Base-by-base conservation (phyloP, 75 land plant genomes). In the Isoetes taiwanensis region DNA sequence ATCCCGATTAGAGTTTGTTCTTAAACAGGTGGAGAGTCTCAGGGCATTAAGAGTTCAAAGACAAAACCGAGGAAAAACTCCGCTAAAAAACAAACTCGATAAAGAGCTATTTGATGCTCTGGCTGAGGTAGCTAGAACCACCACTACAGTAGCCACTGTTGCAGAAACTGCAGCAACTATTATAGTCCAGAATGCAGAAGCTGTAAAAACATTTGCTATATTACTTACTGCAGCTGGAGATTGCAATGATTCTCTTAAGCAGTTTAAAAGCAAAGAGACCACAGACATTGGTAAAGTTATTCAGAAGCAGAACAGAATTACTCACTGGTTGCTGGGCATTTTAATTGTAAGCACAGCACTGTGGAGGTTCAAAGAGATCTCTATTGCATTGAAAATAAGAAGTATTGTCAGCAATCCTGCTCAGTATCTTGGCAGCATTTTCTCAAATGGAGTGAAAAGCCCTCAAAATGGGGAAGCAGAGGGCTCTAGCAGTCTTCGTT, bases 301-400 rank as follows among this genome's bases (percentile, higher is more conserved):
- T 2, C 41, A 52, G 32, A 63, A 25, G 54, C 58, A 55, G 38
- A 63, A 63, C 30, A 30, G 25, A 43, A 14, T 8, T 8, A 63
- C 65, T 17, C 65, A 63, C 12, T 63, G 65, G 65, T 30, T 34
- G 4, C 32, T 63, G 8, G 65, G 65, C 8, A 35, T 63, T 25
- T 52, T 63, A 43, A 29, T 55, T 20, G 34, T 63, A 30, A 24
- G 57, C 12, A 29, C 65, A 16, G 14, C 54, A 52, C 29, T 37
- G 2, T 63, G 65, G 65, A 32, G 41, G 39, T 63, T 50, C n/a
- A 35, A 29, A 34, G 40, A 52, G 6, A 57, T 63, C 2, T 35
- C 52, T 11, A 30, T 63, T 27, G 56, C n/a, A 23, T 34, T 23
- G 23, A 24, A 32, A 3, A 14, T 63, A 12, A 37, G 37, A 11